Percentiles rank a stretch among this genome's conserved stretches.
These are phyloP conservation scores for Dujonia santamariae DNA, from an alignment of 1,139 yeast species.

Conservation along the genomic window DNA sequence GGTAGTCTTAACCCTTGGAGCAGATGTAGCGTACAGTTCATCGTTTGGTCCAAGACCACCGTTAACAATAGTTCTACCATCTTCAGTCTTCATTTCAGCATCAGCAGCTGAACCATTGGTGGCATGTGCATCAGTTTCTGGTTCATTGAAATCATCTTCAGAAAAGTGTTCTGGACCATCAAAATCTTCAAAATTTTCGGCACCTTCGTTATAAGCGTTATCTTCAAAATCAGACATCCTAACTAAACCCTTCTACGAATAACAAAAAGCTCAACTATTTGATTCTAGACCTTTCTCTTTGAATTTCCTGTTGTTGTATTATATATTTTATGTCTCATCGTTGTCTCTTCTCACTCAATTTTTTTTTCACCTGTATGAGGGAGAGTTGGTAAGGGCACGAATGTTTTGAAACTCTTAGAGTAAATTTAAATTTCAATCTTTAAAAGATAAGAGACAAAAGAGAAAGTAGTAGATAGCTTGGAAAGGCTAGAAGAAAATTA, in stretches of 20 bases:
- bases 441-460: no score
- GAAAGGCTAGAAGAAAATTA: no score
- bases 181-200: slow-evolving; percentile 77
- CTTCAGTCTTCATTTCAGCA: slow-evolving; percentile 58
- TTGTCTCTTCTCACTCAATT: no score
- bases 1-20: slow-evolving; percentile 58
- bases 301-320: no score
- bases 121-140: slow-evolving; percentile 26
- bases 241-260: no score
- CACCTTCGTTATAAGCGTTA: slow-evolving; percentile 69
- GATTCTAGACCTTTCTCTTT: no score
- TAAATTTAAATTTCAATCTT: no score
- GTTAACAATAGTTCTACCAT: slow-evolving; percentile 69
- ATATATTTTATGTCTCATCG: slow-evolving; percentile 20
- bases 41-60: slow-evolving; percentile 66
- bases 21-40: slow-evolving; percentile 16
- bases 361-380: no score
- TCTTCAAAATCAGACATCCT: slow-evolving; percentile 52
- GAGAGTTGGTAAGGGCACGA: no score
- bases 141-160: slow-evolving; percentile 55
- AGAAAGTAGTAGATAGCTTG: no score
- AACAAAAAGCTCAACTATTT: no score
- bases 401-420: no score
- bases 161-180: slow-evolving; percentile 76
- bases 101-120: slow-evolving; percentile 30